These are phyloP conservation scores for Pseudozyma tsukubaensis DNA, from an alignment of 1,284 basidiomycete species.

Conservation along the genomic window DNA sequence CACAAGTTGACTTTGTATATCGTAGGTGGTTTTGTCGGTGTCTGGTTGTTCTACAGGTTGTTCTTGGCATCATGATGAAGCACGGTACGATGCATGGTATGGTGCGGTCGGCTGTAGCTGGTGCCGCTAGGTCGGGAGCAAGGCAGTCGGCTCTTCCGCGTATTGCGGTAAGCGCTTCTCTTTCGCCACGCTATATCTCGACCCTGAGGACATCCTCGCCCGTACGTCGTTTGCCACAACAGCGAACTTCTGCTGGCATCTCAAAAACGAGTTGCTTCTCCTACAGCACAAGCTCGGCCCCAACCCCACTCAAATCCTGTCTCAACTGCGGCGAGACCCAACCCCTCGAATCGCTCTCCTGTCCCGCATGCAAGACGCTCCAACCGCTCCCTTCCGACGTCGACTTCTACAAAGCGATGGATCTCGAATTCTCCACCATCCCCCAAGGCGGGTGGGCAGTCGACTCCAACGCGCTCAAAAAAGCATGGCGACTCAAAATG, in stretches of 20 bases:
- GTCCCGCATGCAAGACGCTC: slow-evolving; percentile 50
- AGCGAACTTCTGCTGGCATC: too few relatives aligned
- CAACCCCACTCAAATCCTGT: slow-evolving; percentile 38
- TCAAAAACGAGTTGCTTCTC: background rate
- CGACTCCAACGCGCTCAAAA: slow-evolving; percentile 53
- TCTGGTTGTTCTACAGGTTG: slow-evolving; percentile 60
- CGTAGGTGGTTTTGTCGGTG: slow-evolving; percentile 47
- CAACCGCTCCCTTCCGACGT: slow-evolving; percentile 56
- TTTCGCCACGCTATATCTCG: background rate
- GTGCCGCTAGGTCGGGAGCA: background rate
- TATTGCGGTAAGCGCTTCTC: background rate
- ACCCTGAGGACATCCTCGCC: background rate
- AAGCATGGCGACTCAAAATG: slow-evolving; percentile 61
- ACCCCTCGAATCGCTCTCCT: slow-evolving; percentile 46
- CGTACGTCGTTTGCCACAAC: background rate
- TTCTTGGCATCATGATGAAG: slow-evolving; percentile 19
- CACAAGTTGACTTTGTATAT: slow-evolving; percentile 56
- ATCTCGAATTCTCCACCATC: slow-evolving; percentile 44
- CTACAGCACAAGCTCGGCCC: slow-evolving; percentile 12
- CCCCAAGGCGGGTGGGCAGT: slow-evolving; percentile 57
- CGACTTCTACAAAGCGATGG: slow-evolving; percentile 60
- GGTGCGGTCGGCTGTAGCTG: background rate
- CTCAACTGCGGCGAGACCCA: slow-evolving; percentile 39
- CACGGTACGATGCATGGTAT: background rate
- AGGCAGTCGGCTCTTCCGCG: background rate